Evolutionary conservation across 371 early-diverging fungal species (phyloP).

Genomic region (Rhizopus arrhizus): DNA sequence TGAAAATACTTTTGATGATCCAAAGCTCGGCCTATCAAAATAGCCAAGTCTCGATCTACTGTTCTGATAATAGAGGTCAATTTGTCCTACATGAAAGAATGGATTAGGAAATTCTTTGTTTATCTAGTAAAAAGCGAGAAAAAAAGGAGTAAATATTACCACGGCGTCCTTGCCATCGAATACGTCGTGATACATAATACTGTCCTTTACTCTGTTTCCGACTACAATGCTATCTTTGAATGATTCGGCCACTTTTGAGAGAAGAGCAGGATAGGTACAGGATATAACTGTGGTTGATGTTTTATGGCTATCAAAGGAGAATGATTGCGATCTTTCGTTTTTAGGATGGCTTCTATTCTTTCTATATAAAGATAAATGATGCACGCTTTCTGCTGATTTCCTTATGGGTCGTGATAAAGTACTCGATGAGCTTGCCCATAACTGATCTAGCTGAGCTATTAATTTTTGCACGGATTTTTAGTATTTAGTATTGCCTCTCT

Average conservation of each 20-base stretch:
- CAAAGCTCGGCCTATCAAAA: conserved; percentile 80
- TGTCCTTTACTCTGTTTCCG: conserved; percentile 70
- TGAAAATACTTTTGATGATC: conserved; percentile 83
- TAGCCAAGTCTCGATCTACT: conserved; percentile 82
- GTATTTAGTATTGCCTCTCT: background rate
- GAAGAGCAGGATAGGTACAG: conserved; percentile 75
- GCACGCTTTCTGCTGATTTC: conserved; percentile 42
- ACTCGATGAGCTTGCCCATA: conserved; percentile 27
- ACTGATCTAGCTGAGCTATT: conserved; percentile 25
- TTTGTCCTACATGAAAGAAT: conserved; percentile 56
- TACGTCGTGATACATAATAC: conserved; percentile 76
- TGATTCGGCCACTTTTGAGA: conserved; percentile 76
- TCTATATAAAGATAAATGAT: conserved; percentile 30
- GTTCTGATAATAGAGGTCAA: conserved; percentile 67
- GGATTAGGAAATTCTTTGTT: background rate
- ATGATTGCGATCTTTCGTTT: conserved; percentile 49
- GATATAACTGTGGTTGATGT: conserved; percentile 30
- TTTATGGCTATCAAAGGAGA: conserved; percentile 38
- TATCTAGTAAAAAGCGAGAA: background rate
- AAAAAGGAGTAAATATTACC: conserved; percentile 43
- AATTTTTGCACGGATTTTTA: background rate
- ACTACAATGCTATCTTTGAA: conserved; percentile 62
- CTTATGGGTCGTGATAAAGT: conserved; percentile 42
- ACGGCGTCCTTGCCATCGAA: conserved; percentile 87
- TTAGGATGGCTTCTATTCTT: conserved; percentile 31